Evolutionary conservation across 768 basidiomycete genomes (phyloP).

Genomic region (Heimioporus sp.): DNA sequence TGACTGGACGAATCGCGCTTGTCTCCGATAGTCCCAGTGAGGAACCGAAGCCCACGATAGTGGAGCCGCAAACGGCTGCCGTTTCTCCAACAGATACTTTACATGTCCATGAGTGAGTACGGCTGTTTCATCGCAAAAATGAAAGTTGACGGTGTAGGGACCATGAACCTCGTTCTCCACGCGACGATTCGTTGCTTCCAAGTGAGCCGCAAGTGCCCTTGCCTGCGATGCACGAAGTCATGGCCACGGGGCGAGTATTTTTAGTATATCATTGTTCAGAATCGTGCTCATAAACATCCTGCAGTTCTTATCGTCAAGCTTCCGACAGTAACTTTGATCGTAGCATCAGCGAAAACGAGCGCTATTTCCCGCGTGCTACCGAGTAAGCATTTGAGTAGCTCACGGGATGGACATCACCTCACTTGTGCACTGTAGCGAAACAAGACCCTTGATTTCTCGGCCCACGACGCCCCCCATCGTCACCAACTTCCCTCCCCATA

Average conservation of each 20-base stretch:
- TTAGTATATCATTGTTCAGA: no score
- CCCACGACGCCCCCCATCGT: constrained; percentile 29
- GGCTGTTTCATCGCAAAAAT: background rate
- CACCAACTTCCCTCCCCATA: constrained; percentile 20
- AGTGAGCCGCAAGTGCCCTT: constrained; percentile 29
- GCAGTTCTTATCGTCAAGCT: constrained; percentile 16
- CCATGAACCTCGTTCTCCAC: constrained; percentile 31
- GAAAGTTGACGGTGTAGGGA: constrained; percentile 1
- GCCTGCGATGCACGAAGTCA: constrained; percentile 35
- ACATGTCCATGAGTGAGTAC: constrained; percentile 30
- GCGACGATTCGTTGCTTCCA: constrained; percentile 29
- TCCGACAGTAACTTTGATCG: constrained; percentile 18
- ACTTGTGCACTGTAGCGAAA: constrained; percentile 41
- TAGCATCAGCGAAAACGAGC: constrained; percentile 13
- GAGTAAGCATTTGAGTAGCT: constrained; percentile 23
- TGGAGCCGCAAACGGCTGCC: constrained; percentile 9
- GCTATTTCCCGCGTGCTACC: constrained; percentile 7
- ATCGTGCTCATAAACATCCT: background rate
- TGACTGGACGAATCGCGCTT: background rate
- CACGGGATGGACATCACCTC: background rate
- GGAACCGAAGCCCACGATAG: constrained; percentile 18
- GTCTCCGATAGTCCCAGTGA: constrained; percentile 17
- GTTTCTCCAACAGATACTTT: constrained; percentile 28
- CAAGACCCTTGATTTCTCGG: constrained; percentile 47
- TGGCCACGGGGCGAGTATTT: constrained; percentile 19